Percentiles rank a stretch among this genome's conserved stretches.
phyloP scores from a whole-genome alignment of 768 basidiomycete genomes.

The Russula emetica region DNA sequence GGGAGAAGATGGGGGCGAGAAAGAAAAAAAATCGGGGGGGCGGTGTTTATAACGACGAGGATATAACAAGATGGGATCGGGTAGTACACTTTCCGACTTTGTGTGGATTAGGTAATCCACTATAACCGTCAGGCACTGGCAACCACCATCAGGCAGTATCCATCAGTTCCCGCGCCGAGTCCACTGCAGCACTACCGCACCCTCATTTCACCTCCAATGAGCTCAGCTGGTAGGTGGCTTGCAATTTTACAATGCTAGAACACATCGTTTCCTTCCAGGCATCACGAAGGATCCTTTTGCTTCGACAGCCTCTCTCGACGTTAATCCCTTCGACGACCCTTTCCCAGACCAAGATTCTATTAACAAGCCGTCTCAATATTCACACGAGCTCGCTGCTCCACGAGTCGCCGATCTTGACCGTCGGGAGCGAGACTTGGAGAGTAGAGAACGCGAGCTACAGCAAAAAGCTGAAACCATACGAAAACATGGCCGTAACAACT shows the following conservation, averaged over 20 bases:
- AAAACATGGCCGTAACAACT: conserved; percentile 83
- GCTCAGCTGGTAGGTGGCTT: conserved; percentile 26
- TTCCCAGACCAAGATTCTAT: conserved; percentile 35
- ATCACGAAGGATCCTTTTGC: conserved; percentile 74
- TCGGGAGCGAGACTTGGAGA: conserved; percentile 77
- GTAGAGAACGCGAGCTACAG: conserved; percentile 70
- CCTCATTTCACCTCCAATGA: conserved; percentile 10
- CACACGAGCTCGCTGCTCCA: conserved; percentile 36
- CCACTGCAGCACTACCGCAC: not conserved
- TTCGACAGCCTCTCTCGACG: conserved; percentile 77
- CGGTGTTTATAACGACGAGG: not conserved
- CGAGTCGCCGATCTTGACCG: conserved; percentile 63
- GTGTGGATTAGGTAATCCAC: no score
- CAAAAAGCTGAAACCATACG: conserved; percentile 65
- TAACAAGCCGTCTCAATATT: conserved; percentile 26
- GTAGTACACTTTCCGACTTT: not conserved
- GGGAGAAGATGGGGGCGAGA: not conserved
- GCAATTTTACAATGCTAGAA: conserved; percentile 2
- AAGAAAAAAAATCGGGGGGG: not conserved
- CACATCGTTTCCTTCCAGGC: conserved; percentile 28
- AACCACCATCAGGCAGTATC: not conserved
- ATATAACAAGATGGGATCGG: not conserved
- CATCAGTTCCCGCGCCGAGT: not conserved
- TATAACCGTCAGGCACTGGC: not conserved
- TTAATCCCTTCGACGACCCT: conserved; percentile 90